Evolutionary conservation across 495 filamentous ascomycete genomes (phyloP), one percentile per base, ranked within the genome.

Genomic region (Corynascus novoguineensis): DNA sequence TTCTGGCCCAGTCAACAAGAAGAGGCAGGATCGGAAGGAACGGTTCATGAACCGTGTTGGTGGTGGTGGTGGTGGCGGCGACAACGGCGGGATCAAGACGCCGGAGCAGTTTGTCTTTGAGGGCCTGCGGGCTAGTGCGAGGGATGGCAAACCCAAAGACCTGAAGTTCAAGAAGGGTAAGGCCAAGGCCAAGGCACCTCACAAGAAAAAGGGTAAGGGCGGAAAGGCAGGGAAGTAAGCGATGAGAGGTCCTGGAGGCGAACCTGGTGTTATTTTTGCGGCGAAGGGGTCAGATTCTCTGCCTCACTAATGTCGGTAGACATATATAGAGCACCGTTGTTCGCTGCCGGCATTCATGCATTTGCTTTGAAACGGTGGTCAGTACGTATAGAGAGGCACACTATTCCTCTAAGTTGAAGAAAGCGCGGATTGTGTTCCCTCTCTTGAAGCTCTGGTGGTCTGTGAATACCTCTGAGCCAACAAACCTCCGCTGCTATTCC

Each of bases 31-130:
- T 24, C 50, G 41, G 29, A 54, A 67, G 25, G 59, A 65, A 31
- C 58, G 29, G 67, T 71, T 58, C 50, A 68, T 66, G 54, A 31
- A 25, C n/a, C 29, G 17, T 12, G 6, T 10, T 29, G 15, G 24
- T 19, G 46, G 28, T 2, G 47, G 25, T 2, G 31, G 5, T 1
- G 52, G 28, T 32, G 41, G 17, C 19, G 53, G 12, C 2, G 42
- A 41, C 51, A 49, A 31, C 27, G 56, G 55, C 35, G 48, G 29
- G 25, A 50, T 65, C 48, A 84, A 76, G 65, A 68, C 73, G 5
- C 83, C 84, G 3, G 83, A 90, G 73, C 74, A 78, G 4, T 78
- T 92, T 60, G 83, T 97, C 9, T 96, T 98, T 68, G 93, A 98
- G 69, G 93, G 93, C 4, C 83, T 88, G 64, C 81, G 93, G 50